A percentile compares a stretch with the other conserved stretches of the same genome.
These are phyloP conservation scores for Nicotiana attenuata DNA, from an alignment of 257 asterid genomes.

Conservation along the genomic window DNA sequence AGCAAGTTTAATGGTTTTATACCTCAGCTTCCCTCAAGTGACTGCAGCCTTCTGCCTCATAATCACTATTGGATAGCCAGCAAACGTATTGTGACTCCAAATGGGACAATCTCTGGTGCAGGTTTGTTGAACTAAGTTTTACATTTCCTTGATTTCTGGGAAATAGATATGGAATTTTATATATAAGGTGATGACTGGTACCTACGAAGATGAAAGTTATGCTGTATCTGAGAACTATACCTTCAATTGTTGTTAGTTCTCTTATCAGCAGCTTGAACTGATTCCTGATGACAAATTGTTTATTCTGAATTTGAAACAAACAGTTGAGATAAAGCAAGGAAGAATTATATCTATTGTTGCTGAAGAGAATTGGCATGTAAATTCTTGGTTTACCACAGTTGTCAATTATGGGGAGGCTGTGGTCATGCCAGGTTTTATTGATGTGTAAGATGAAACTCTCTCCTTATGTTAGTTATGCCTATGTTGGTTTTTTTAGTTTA, in stretches of 20 bases:
- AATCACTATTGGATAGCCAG: conserved; percentile 86
- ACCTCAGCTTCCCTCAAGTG: conserved; percentile 42
- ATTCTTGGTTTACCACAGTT: conserved; percentile 37
- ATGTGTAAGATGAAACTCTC: conserved; percentile 58
- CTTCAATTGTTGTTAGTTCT: neutral
- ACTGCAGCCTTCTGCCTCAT: conserved; percentile 69
- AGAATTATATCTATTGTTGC: conserved; percentile 57
- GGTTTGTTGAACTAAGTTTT: conserved; percentile 37
- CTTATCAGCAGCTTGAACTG: neutral
- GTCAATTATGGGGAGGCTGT: conserved; percentile 75
- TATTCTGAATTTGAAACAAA: conserved; percentile 21
- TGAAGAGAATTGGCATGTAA: conserved; percentile 61
- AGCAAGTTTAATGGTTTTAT: neutral
- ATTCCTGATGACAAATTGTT: conserved; percentile 9
- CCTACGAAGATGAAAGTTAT: neutral
- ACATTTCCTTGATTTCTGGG: neutral
- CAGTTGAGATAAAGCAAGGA: conserved; percentile 82
- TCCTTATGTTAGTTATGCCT: neutral
- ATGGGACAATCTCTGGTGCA: conserved; percentile 69
- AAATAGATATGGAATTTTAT: neutral
- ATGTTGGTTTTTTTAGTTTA: neutral
- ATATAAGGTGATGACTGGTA: neutral
- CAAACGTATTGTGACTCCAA: conserved; percentile 76
- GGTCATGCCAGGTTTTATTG: conserved; percentile 89
- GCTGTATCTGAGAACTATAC: neutral